Evolutionary conservation across 202 grass and related monocot species (phyloP), one percentile per base, ranked within the genome.

Genomic region (Carex sylvatica): DNA sequence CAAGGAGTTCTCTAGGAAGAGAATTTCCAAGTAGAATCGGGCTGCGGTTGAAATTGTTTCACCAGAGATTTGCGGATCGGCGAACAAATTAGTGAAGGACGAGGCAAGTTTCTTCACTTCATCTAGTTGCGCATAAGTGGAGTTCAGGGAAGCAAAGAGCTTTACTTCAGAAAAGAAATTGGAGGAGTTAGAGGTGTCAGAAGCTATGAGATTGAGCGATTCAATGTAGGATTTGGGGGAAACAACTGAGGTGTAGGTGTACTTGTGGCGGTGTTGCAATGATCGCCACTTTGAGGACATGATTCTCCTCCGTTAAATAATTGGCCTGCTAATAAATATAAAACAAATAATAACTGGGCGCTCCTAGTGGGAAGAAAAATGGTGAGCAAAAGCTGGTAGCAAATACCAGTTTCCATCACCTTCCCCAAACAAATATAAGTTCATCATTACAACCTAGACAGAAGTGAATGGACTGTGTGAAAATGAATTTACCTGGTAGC

Each of bases 281-380:
- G 95, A 94, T 22, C 92, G 92, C 95, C 95, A 95, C 80, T 93
- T 98, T 0, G 91, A 31, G 0, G 92, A 98, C 92, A 98, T 95
- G 76, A 36, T 86, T 74, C 85, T 58, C 35, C 6, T 9, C 40
- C 33, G 4, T 24, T 80, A 80, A 80, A 80, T 26, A 63, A 80
- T 58, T 19, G 52, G 11, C 44, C 79, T 82, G 61, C 24, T 54
- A 35, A 80, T 5, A 47, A 65, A 80, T 35, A 76, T 33, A 75
- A 10, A 56, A 56, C 16, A 35, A 76, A 76, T 33, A 31, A 35
- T 56, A 15, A 76, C 22, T 15, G 13, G 20, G 22, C 3, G 51
- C 69, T 22, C 44, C 5, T 11, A 51, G 44, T 74, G 19, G 11
- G 28, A 52, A 10, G 44, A 51, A 14, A 26, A 74, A 51, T 74